Base-by-base conservation (phyloP, 2,329 filamentous ascomycete species). In the Nakataea oryzae region DNA sequence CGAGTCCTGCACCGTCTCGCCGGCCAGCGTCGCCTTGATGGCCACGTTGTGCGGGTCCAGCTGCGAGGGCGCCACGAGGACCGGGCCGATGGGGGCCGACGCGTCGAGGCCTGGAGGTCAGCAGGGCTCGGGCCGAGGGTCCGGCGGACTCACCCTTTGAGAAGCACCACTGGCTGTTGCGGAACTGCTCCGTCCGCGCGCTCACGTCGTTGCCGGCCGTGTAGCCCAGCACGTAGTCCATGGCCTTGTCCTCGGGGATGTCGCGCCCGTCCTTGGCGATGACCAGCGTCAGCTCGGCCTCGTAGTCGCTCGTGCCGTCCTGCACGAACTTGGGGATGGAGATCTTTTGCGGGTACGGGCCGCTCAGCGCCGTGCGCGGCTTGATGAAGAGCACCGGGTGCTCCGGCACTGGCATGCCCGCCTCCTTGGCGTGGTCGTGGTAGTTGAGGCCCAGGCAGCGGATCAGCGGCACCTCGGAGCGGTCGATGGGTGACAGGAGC, bases 401-500 rank as follows among this genome's bases (percentile, higher is more conserved):
- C 30, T 70, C 66, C 0, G 75, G 74, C 27, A 76, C 67, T 2
- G 72, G 65, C 69, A 75, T 70, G 57, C 70, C 71, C 59, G 72
- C 72, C 67, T 78, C 75, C 21, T 66, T 63, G 6, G 74, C 75
- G 62, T 77, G 75, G 65, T 77, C 71, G 47, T 68, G 69, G 66
- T 78, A 78, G 69, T 79, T 80, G 60, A 79, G 72, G 8, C 78
- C 77, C 58, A 79, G 68, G 66, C 77, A 79, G 47, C 77, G 74
- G 59, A 79, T 76, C 26, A 74, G 72, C 41, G 73, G 72, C 7
- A 76, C 70, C 34, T 78, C 72, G 14, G 69, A 63, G 26, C 63
- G 63, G 1, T 69, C 64, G 27, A 78, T 62, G 0, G 76, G 76
- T 2, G 72, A 69, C 24, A 78, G 67, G 55, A 73, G 65, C 65